Evolutionary conservation across 2,329 filamentous ascomycete species (phyloP).

Genomic region (Venturia nashicola): DNA sequence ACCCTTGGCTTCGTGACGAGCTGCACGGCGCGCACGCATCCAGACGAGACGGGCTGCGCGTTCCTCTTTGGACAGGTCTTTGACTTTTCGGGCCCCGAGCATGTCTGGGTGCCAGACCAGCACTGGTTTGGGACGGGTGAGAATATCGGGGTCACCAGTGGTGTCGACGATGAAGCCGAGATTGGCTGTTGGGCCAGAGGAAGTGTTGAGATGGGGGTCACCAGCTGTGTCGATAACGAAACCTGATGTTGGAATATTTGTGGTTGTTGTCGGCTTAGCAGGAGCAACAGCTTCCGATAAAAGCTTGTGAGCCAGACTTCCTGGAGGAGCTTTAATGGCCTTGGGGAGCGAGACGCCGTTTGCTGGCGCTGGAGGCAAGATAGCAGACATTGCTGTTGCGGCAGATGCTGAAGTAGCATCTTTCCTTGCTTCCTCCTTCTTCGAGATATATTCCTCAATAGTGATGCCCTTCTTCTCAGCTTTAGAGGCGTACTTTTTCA

Average conservation of each 20-base stretch:
- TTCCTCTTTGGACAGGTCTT: slow-evolving; percentile 5
- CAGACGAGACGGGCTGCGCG: slow-evolving; percentile 1
- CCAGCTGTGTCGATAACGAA: neutral
- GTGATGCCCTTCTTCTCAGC: slow-evolving; percentile 10
- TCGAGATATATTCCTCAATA: slow-evolving; percentile 5
- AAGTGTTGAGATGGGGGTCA: neutral
- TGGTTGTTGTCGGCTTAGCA: neutral
- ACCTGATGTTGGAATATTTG: neutral
- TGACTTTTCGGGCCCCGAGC: slow-evolving; percentile 5
- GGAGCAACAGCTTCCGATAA: neutral
- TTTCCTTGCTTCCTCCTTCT: neutral
- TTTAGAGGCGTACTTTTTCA: neutral
- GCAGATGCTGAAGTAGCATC: neutral
- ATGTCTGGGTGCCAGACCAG: slow-evolving; percentile 4
- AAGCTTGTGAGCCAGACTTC: neutral
- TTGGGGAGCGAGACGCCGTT: neutral
- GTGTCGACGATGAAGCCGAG: slow-evolving; percentile 5
- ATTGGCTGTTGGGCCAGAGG: neutral
- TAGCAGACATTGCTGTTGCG: neutral
- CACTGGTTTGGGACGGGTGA: neutral
- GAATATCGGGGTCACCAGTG: neutral
- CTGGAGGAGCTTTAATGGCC: neutral
- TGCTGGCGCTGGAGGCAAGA: neutral
- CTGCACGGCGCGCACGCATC: slow-evolving; percentile 2
- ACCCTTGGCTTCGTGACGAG: neutral